A percentile compares a stretch with the other conserved stretches of the same genome.
phyloP scores from a whole-genome alignment of 345 rosid species.

The Mallotus nudiflorus region DNA sequence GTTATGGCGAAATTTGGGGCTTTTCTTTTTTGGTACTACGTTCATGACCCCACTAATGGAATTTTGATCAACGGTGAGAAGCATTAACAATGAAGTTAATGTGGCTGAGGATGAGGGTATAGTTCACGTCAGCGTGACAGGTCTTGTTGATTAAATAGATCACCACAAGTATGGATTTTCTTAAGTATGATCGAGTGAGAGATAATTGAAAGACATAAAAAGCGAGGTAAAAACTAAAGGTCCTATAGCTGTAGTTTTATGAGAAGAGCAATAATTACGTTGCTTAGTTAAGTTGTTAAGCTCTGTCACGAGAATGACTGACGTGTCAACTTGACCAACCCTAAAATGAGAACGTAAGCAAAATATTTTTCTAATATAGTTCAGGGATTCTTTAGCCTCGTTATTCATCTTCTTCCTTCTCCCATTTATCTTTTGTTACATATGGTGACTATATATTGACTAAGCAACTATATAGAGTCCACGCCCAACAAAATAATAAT shows the following conservation, averaged over 20 bases:
- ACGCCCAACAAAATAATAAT: no score
- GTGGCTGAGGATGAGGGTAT: conserved; percentile 19
- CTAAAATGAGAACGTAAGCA: background rate
- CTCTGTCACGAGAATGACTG: conserved; percentile 1
- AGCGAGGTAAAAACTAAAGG: background rate
- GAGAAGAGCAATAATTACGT: conserved; percentile 1
- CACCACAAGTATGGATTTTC: background rate
- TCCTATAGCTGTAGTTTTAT: background rate
- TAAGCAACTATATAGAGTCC: no score
- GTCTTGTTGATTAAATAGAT: background rate
- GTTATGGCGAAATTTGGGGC: background rate
- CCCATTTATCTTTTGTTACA: no score
- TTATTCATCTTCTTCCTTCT: background rate
- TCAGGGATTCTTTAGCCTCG: background rate
- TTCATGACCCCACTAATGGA: background rate
- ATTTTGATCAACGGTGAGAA: background rate
- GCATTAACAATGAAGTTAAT: background rate
- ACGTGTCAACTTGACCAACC: conserved; percentile 15
- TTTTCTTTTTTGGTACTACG: background rate
- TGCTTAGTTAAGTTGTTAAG: conserved; percentile 11
- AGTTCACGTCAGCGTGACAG: conserved; percentile 32
- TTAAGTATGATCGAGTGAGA: no score
- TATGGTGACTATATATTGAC: no score
- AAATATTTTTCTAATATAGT: background rate
- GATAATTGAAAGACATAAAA: no score